Base-by-base conservation (phyloP, 169 alveolate genomes). In the Sarcocystis neurona region DNA sequence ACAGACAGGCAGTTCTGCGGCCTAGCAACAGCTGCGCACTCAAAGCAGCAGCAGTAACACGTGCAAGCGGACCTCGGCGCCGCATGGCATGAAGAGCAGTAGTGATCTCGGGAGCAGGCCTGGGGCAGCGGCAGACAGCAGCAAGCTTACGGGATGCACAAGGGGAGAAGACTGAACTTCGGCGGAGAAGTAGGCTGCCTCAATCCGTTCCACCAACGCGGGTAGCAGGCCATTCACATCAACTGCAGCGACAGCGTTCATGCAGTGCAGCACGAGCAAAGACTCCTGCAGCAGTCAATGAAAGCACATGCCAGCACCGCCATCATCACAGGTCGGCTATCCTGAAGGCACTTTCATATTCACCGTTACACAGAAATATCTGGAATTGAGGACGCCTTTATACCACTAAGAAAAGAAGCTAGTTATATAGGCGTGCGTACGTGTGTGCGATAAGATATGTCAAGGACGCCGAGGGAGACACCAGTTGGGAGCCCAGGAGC, bases 151-250 rank as follows among this genome's bases (percentile, higher is more conserved):
- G 12, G 82, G 82, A 18, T 72, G 82, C 56, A 72, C 34, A 39
- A 72, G 82, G 46, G 58, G 82, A 48, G 34, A 39, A 6, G 82
- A 72, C 43, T 39, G 56, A 15, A 39, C 82, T 39, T 72, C 56
- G 32, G 82, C 5, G 56, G 82, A 72, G 34, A 72, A 72, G 56
- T 39, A 72, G 6, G 56, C 53, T 2, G 82, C 82, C 82, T 72
- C 82, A 18, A 72, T 47, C 41, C 82, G 34, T 39, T 72, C 82
- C 30, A 72, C 27, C 39, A 72, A 53, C 30, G n/a, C 58, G n/a
- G 82, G 82, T 39, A 72, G 82, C 30, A 72, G 82, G 37, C 8
- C 56, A n/a, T n/a, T n/a, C 8, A 32, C 82, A 53, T 72, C 82
- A 39, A 43, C 5, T 2, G 58, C 56, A 32, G 34, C 41, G 41